Base-by-base conservation (phyloP, 2,329 filamentous ascomycete genomes). In the Nannizzia gypsea region DNA sequence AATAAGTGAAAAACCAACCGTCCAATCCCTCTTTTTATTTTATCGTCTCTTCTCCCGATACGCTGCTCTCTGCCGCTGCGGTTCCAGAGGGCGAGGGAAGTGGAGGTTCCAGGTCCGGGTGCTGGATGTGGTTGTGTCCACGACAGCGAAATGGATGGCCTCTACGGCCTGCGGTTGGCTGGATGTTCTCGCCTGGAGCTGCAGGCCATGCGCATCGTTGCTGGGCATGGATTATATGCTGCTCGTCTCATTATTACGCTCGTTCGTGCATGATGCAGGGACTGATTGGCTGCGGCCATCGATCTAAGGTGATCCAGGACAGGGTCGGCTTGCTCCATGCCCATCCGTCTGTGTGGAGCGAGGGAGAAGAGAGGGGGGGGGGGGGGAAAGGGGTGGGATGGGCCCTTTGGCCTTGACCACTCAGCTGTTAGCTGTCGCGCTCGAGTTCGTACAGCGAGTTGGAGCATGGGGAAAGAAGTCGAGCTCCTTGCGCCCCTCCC, bases 241-340 rank as follows among this genome's bases (percentile, higher is more conserved):
- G 46, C 46, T 52, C 46, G 46, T 52, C 48, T 54, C 48, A 54
- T 31, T 34, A 8, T 54, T 34, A 34, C 48, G 48, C 48, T 54
- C 48, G 48, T 31, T 54, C 48, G 48, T 54, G 48, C 48, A 54
- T 54, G 48, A 54, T 31, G 48, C 48, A 54, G 28, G 48, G 26
- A 34, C 48, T 54, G 48, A 54, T 54, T 54, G 48, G 48, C 44
- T 26, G 44, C 24, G 20, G 20, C 8, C 17, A 9, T 48, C 20
- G 13, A 22, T 26, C 44, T 48, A 28, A 48, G 22, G 44, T 20
- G 5, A 24, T 48, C 20, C 44, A 24, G 20, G 44, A 15, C 44
- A 48, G 20, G 44, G 44, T 48, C 26, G 44, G 44, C 44, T 48
- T 24, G 20, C 44, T 48, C 44, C 44, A 48, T 13, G 44, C 20